These are phyloP conservation scores for Aschersonia sp. DNA, from an alignment of 2,329 filamentous ascomycete genomes.

Conservation along the genomic window DNA sequence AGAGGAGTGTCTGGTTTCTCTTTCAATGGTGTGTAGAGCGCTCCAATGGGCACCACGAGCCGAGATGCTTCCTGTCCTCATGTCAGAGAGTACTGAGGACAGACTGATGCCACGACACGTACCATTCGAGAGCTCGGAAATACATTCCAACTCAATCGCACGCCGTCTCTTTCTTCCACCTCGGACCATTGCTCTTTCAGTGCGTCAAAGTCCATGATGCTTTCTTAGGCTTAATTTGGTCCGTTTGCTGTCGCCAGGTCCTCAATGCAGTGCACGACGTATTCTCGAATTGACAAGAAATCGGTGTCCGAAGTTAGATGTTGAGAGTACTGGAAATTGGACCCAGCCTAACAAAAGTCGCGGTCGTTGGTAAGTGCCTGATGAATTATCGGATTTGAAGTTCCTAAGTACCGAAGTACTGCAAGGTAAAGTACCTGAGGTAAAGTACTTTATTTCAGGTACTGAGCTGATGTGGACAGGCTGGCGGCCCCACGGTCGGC, in stretches of 20 bases:
- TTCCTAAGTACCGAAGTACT: not conserved
- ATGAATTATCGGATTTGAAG: too few species aligned
- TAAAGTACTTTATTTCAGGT: not conserved
- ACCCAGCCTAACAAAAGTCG: too few species aligned
- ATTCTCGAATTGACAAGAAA: too few species aligned
- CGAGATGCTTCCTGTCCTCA: slow-evolving; percentile 68
- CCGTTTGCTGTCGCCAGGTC: too few species aligned
- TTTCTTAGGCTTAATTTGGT: not conserved
- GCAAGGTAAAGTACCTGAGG: not conserved
- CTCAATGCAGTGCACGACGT: too few species aligned
- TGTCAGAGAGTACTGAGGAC: not conserved
- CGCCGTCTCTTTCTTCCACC: slow-evolving; percentile 89
- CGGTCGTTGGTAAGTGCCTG: too few species aligned
- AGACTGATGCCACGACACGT: slow-evolving; percentile 14
- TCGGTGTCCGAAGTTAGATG: too few species aligned
- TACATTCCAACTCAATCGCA: slow-evolving; percentile 96
- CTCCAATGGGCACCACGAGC: slow-evolving; percentile 89
- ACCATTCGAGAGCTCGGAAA: slow-evolving; percentile 98
- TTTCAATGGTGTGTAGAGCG: slow-evolving; percentile 89
- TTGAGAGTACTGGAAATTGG: too few species aligned
- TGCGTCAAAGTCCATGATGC: slow-evolving; percentile 74
- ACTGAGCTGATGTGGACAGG: slow-evolving; percentile 2
- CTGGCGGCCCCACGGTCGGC: slow-evolving; percentile 1
- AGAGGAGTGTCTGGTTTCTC: slow-evolving; percentile 83
- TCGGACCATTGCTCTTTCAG: slow-evolving; percentile 95